Evolutionary conservation across 2,329 filamentous ascomycete genomes (phyloP), one percentile per base, ranked within the genome.

Genomic region (Cercospora nicotianae): DNA sequence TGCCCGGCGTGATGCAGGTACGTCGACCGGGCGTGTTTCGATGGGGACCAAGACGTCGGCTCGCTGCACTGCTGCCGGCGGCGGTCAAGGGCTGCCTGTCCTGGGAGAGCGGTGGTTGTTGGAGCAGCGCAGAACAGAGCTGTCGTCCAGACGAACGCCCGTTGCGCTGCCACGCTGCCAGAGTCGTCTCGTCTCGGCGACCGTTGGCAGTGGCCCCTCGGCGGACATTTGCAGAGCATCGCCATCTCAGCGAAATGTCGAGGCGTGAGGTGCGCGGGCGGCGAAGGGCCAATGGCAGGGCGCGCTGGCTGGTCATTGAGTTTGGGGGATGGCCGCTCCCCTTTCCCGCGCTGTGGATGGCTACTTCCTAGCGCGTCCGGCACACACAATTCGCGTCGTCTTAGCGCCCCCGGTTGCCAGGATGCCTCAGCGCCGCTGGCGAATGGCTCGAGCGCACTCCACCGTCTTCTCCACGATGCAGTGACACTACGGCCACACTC

Each of bases 331-430:
- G 9, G 26, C 18, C 10, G 31, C 39, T 39, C 36, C 59, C 39
- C 59, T 45, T 48, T 61, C 20, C 33, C 31, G 36, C 39, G 58
- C 58, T 8, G 16, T 42, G 36, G 36, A 42, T 42, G 36, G 36
- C 36, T 42, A n/a, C 36, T 23, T 20, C 30, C 18, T 60, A n/a
- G 58, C 13, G 26, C 36, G 31, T 13, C 53, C 53, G 53, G 53
- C 53, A 58, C 53, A 20, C 53, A 31, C 26, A 31, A 9, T 30
- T 31, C 26, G 53, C 30, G 26, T 51, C 26, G 53, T n/a, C 5
- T 58, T 58, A 58, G 53, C 53, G 53, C 16, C 26, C 20, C 53
- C 26, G 53, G 53, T 58, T 58, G 53, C 53, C 53, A 58, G 53
- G 53, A 58, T 30, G 53, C 20, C 26, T 30, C 30, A 26, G 16